Percentiles rank a stretch among this genome's conserved stretches.
These are phyloP conservation scores for Citrus maxima DNA, from an alignment of 345 rosid species.

Conservation along the genomic window DNA sequence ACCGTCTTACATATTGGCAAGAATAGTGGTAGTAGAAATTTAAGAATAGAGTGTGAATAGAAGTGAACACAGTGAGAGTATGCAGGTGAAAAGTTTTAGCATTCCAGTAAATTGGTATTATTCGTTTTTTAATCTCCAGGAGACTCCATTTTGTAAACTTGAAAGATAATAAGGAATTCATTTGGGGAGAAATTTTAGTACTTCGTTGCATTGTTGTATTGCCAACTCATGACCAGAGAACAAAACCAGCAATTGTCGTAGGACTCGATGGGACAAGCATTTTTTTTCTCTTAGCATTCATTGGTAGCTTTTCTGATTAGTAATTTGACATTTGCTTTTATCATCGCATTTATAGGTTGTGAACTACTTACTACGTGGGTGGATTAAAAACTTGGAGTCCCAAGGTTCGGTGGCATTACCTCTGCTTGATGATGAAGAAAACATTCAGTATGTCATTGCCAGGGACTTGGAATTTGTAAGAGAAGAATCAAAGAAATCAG, in stretches of 20 bases:
- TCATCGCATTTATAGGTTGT: slow-evolving; percentile 53
- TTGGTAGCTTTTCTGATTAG: background rate
- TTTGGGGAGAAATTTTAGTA: background rate
- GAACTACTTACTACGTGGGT: slow-evolving; percentile 75
- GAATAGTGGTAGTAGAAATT: background rate
- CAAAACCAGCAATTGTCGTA: no score
- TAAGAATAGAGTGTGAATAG: background rate
- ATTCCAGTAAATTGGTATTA: background rate
- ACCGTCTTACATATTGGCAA: background rate
- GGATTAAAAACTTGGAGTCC: slow-evolving; percentile 78
- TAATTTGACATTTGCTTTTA: background rate
- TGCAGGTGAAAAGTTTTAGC: background rate
- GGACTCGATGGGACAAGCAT: no score
- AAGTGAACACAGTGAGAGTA: background rate
- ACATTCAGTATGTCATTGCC: slow-evolving; percentile 28
- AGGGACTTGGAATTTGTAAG: slow-evolving; percentile 66
- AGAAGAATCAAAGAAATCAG: slow-evolving; percentile 54
- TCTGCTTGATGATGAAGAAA: slow-evolving; percentile 45
- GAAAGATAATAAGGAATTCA: background rate
- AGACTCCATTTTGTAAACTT: no score
- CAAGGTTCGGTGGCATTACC: slow-evolving; percentile 54
- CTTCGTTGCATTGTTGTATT: background rate
- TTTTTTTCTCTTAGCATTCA: background rate
- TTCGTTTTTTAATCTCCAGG: no score
- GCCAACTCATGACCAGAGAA: background rate